Conservation (phyloP, 2,329 filamentous ascomycete species). For the Lasiodiplodia theobromae region DNA sequence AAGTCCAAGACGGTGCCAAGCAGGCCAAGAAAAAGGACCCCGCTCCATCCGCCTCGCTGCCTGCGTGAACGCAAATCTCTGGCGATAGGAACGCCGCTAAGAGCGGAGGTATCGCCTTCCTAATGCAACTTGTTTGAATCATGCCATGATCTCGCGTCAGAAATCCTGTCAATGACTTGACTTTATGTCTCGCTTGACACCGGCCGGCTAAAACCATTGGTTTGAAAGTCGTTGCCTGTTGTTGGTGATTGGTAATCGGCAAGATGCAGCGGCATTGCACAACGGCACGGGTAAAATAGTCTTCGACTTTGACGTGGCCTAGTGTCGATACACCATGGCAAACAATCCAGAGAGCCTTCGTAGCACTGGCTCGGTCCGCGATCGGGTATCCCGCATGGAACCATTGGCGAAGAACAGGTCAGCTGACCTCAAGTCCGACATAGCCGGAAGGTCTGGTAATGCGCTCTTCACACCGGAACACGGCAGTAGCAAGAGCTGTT, state of each 20-base stretch:
- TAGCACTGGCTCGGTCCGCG: background rate
- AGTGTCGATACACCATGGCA: background rate
- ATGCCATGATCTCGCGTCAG: constrained; percentile 10
- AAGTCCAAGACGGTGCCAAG: constrained; percentile 24
- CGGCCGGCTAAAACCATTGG: background rate
- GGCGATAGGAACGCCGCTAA: background rate
- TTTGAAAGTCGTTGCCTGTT: constrained; percentile 2
- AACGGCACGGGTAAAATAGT: background rate
- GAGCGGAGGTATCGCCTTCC: constrained; percentile 4
- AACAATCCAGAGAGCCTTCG: background rate
- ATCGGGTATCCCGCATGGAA: background rate
- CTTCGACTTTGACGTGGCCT: background rate
- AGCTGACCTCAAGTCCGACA: background rate
- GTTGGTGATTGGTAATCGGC: background rate
- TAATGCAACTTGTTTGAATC: constrained; percentile 9
- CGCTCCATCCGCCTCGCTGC: background rate
- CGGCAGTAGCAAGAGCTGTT: background rate
- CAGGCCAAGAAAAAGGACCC: constrained; percentile 14
- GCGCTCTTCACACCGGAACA: background rate
- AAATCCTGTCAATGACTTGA: background rate
- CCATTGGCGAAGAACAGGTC: background rate
- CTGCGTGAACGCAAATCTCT: constrained; percentile 4
- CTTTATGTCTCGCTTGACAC: background rate
- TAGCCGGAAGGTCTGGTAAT: background rate
- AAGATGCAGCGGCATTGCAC: background rate